Percentiles rank a stretch among this genome's conserved stretches.
Conservation (phyloP, 345 rosid genomes). For the Melaleuca alternifolia region DNA sequence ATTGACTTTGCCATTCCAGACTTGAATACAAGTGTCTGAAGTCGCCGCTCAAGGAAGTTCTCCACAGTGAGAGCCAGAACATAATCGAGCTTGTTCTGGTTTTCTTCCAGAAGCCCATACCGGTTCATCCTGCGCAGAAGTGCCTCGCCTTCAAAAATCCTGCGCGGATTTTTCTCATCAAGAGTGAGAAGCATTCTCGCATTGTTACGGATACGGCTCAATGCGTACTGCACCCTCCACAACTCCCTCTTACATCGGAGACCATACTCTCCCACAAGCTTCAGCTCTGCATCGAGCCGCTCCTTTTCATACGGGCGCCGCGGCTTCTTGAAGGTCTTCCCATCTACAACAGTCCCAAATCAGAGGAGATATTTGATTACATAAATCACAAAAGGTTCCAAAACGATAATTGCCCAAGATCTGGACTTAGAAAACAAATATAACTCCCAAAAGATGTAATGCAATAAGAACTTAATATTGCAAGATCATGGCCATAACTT, state of each 20-base stretch:
- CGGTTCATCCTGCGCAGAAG: conserved; percentile 42
- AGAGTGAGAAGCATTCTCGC: conserved; percentile 49
- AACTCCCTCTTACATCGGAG: conserved; percentile 45
- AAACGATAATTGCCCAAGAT: neutral
- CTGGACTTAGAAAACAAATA: neutral
- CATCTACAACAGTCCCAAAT: conserved; percentile 15
- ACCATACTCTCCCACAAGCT: conserved; percentile 41
- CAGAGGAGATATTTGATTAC: neutral
- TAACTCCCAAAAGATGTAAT: neutral
- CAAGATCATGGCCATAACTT: neutral
- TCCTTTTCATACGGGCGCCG: conserved; percentile 50
- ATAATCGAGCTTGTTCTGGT: conserved; percentile 47
- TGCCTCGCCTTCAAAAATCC: conserved; percentile 41
- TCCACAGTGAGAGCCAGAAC: conserved; percentile 40
- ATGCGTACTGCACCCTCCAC: conserved; percentile 44
- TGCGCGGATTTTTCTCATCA: conserved; percentile 43
- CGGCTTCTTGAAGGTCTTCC: conserved; percentile 50
- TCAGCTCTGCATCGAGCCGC: conserved; percentile 44
- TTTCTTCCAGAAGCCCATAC: conserved; percentile 36
- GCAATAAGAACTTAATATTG: neutral
- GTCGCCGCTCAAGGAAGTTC: conserved; percentile 48
- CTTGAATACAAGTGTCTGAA: conserved; percentile 45
- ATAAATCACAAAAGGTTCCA: neutral
- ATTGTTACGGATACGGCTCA: conserved; percentile 44
- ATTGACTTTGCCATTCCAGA: conserved; percentile 48